These are phyloP conservation scores for Celoporthe dispersa DNA, from an alignment of 2,329 filamentous ascomycete species.

Conservation along the genomic window DNA sequence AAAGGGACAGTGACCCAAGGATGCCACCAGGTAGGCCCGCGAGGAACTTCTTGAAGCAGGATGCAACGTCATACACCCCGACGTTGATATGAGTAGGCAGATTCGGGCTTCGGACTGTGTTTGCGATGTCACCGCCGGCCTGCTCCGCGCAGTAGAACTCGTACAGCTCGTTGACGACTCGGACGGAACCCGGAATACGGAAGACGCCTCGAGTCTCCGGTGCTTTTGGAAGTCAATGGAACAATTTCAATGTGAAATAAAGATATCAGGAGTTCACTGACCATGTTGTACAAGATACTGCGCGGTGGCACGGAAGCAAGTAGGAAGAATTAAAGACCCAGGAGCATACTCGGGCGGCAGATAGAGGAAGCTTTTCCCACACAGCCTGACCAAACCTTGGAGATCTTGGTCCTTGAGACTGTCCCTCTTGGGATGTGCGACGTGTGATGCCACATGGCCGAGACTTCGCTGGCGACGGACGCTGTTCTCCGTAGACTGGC, in stretches of 20 bases:
- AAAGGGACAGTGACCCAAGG: conserved; percentile 63
- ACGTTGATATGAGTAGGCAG: conserved; percentile 64
- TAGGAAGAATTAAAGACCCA: conserved; percentile 62
- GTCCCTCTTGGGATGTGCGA: conserved; percentile 50
- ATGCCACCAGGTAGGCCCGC: conserved; percentile 68
- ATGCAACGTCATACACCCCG: conserved; percentile 68
- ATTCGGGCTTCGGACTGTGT: conserved; percentile 62
- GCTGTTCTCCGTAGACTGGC: conserved; percentile 35
- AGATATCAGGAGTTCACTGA: conserved; percentile 36
- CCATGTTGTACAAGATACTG: conserved; percentile 66
- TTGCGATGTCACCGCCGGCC: conserved; percentile 54
- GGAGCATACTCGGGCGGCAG: conserved; percentile 63
- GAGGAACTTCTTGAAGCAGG: conserved; percentile 69
- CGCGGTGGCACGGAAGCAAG: conserved; percentile 69
- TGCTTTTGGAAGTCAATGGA: conserved; percentile 35
- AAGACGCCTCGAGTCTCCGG: conserved; percentile 63
- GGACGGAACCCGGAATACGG: conserved; percentile 63
- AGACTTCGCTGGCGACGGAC: conserved; percentile 56
- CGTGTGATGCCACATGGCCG: conserved; percentile 56
- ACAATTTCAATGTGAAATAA: not conserved
- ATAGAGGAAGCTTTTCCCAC: conserved; percentile 65
- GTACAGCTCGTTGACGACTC: conserved; percentile 61
- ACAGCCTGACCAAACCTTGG: conserved; percentile 63
- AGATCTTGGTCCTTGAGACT: conserved; percentile 56
- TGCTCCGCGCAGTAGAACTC: conserved; percentile 64